Evolutionary conservation across 306 rosid species (phyloP), one percentile per base, ranked within the genome.

Genomic region (Medicago ruthenica): DNA sequence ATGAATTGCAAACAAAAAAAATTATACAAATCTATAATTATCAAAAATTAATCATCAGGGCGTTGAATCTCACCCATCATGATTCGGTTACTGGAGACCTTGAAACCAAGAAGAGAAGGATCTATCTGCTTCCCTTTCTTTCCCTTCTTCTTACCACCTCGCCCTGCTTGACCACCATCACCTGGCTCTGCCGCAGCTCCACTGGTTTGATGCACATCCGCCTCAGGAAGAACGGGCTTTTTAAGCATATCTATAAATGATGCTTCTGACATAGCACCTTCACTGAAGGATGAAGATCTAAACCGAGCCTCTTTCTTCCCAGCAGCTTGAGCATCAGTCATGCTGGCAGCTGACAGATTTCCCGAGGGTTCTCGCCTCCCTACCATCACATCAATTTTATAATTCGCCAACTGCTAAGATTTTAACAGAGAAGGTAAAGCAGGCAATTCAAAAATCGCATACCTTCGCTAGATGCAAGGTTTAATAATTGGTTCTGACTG

Each of bases 51-150:
- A 58, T 89, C 88, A 20, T 87, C 87, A 65, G 84, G 83, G 78
- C 92, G 89, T 76, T 89, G 90, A 67, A 89, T 89, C 84, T 89
- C 95, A 27, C 95, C 95, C 94, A 87, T 84, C 88, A 89, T 82
- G 77, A 87, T 85, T 76, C 95, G 86, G 79, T 87, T 87, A 80
- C 95, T 89, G 57, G 95, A 84, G 70, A 89, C 95, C 76, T 82
- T 86, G 66, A 89, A 89, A 62, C 95, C 95, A 58, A 89, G 92
- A 51, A 89, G 95, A 66, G 95, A 81, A 40, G 95, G 95, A 78
- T 89, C 92, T 39, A 89, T 88, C 80, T 89, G 92, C 16, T 87
- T 89, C 70, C 95, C 95, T 71, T 87, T 89, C 89, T 87, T 89
- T 66, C 95, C 95, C 71, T 89, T 89, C 90, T 87, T 89, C 77